Evolutionary conservation across 2,329 filamentous ascomycete species (phyloP).

Genomic region (Stemphylium beticola): DNA sequence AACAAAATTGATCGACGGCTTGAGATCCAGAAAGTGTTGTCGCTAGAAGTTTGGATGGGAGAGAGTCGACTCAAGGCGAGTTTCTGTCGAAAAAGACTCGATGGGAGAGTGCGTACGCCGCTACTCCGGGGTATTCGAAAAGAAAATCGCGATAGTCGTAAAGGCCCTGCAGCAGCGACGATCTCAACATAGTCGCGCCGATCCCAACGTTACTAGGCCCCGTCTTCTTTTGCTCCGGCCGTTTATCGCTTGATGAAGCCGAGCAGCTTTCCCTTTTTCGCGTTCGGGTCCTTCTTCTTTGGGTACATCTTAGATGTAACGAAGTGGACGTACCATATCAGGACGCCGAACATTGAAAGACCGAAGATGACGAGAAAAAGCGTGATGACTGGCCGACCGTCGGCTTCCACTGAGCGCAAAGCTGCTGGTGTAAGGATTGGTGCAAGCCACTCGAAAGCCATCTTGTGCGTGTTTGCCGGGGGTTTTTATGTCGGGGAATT

Average conservation of each 20-base stretch:
- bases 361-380: conserved; percentile 82
- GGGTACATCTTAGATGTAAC: conserved; percentile 39
- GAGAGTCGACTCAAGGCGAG: not conserved
- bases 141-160: not conserved
- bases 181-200: not conserved
- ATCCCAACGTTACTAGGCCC: not conserved
- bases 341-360: conserved; percentile 51
- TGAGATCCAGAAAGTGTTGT: not conserved
- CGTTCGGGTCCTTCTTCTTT: conserved; percentile 34
- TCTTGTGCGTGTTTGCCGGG: conserved; percentile 13
- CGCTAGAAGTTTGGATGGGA: not conserved
- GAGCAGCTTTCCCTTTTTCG: conserved; percentile 33
- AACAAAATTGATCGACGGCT: not conserved
- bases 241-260: conserved; percentile 31
- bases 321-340: conserved; percentile 40
- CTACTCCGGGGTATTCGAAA: not conserved
- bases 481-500: not conserved
- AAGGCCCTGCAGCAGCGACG: not conserved
- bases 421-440: conserved; percentile 41
- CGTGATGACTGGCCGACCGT: conserved; percentile 84
- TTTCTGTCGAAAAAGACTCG: not conserved
- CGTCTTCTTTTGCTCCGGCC: not conserved
- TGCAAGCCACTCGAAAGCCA: conserved; percentile 40
- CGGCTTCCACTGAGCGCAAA: conserved; percentile 41
- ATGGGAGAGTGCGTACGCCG: not conserved